Evolutionary conservation across 2,329 filamentous ascomycete species (phyloP), one percentile per base, ranked within the genome.

Genomic region (Aspergillus ustus): DNA sequence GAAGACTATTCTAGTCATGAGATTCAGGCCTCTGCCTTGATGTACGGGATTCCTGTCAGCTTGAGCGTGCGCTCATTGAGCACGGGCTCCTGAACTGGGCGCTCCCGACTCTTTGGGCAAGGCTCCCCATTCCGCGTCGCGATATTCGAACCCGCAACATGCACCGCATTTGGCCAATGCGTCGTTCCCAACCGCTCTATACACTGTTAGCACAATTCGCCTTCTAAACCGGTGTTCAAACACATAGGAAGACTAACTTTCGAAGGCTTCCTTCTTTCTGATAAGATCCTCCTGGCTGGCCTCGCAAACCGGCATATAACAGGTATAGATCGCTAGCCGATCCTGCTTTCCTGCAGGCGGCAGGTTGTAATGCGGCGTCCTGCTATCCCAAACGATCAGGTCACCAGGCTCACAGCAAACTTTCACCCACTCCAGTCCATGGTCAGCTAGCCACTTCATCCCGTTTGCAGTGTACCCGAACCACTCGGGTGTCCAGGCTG

Each of bases 31-130:
- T 40, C 51, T 20, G 37, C 7, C 43, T 53, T 40, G 28, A 59
- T 59, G 61, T 83, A 84, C 11, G 81, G 80, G 61, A 83, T 81
- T 2, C 82, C 81, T 1, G 81, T 83, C 56, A 83, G 66, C 64
- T 77, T 81, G 66, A 78, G 81, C 1, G 76, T 77, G 28, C 78
- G 64, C 69, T 82, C 80, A 61, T 70, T 71, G 48, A 83, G 63
- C 22, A 71, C 60, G 0, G 78, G 75, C 61, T 80, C 77, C 50
- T 79, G 76, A 1, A 78, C 63, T 0, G 80, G 80, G 63, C 72
- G 66, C 6, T 73, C 69, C n/a, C 77, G 70, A 44, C 78, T 77
- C 29, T 70, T 65, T 2, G 68, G 65, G 43, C 68, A 68, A 2
- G 62, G 62, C 43, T 66, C 53, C 1, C 67, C 69, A 65, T 72